Evolutionary conservation across 257 asterid species (phyloP).

Genomic region (Jasminum sambac): DNA sequence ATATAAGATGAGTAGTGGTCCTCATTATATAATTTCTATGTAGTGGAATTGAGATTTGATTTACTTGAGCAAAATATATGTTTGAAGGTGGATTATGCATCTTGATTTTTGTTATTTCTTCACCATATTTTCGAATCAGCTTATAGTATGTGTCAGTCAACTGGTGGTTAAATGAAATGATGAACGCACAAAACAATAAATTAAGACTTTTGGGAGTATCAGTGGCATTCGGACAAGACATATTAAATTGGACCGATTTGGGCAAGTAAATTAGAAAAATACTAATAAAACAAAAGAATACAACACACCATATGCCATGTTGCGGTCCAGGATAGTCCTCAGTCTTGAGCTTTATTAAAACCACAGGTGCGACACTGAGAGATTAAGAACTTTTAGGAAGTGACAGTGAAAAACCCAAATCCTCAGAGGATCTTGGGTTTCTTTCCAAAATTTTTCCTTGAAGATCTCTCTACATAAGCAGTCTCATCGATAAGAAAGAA

Average conservation of each 20-base stretch:
- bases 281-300: not conserved
- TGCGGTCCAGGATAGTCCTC: not conserved
- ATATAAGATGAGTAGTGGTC: too few relatives aligned
- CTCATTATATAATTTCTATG: too few relatives aligned
- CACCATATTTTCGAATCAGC: not conserved
- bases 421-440: not conserved
- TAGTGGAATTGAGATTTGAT: not conserved
- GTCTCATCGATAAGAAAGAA: not conserved
- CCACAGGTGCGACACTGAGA: not conserved
- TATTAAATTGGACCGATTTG: not conserved
- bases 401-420: not conserved
- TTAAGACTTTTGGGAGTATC: not conserved
- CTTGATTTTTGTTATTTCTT: not conserved
- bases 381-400: not conserved
- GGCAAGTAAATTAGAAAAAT: not conserved
- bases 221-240: not conserved
- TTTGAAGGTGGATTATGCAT: not conserved
- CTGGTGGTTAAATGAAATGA: not conserved
- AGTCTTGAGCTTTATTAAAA: not conserved
- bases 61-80: not conserved
- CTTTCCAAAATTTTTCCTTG: too few relatives aligned
- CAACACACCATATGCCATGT: not conserved
- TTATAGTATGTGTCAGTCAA: not conserved
- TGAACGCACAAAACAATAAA: not conserved
- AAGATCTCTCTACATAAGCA: not conserved